Conservation (phyloP, 805 yeast species). For the Candida quercuum region DNA sequence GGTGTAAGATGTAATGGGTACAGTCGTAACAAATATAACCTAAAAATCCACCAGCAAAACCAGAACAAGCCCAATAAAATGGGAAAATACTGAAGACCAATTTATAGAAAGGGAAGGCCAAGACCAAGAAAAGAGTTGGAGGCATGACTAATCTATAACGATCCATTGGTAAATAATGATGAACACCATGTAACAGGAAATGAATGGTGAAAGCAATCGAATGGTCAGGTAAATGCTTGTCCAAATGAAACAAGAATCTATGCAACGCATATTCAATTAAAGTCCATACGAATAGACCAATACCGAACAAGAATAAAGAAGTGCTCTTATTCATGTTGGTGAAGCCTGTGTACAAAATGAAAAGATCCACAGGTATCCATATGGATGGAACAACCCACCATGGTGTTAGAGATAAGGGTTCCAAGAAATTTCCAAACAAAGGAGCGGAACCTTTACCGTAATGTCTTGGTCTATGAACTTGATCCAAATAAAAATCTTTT, state of each 20-base stretch:
- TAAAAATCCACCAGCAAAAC: conserved; percentile 92
- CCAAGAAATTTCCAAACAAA: conserved; percentile 88
- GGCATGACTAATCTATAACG: conserved; percentile 91
- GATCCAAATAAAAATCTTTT: conserved; percentile 89
- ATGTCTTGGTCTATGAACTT: conserved; percentile 96
- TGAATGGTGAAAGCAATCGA: conserved; percentile 73
- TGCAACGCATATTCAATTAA: conserved; percentile 83
- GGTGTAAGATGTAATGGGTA: conserved; percentile 94
- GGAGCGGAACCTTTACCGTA: conserved; percentile 97
- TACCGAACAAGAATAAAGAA: conserved; percentile 53
- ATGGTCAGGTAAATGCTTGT: conserved; percentile 77
- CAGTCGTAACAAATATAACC: conserved; percentile 92
- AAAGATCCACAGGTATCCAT: conserved; percentile 83
- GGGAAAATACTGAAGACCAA: conserved; percentile 76
- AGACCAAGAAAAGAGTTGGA: conserved; percentile 70
- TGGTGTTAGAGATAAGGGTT: conserved; percentile 85
- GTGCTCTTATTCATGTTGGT: conserved; percentile 36
- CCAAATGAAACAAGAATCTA: conserved; percentile 91
- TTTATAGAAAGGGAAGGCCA: conserved; percentile 77
- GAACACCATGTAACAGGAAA: conserved; percentile 91
- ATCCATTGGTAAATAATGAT: conserved; percentile 98
- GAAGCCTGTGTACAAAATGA: conserved; percentile 55
- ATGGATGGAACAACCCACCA: conserved; percentile 89
- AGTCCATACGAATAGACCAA: conserved; percentile 94
- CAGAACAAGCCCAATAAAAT: conserved; percentile 79